Base-by-base conservation (phyloP, 2,329 filamentous ascomycete genomes). In the Beauveria varroae region DNA sequence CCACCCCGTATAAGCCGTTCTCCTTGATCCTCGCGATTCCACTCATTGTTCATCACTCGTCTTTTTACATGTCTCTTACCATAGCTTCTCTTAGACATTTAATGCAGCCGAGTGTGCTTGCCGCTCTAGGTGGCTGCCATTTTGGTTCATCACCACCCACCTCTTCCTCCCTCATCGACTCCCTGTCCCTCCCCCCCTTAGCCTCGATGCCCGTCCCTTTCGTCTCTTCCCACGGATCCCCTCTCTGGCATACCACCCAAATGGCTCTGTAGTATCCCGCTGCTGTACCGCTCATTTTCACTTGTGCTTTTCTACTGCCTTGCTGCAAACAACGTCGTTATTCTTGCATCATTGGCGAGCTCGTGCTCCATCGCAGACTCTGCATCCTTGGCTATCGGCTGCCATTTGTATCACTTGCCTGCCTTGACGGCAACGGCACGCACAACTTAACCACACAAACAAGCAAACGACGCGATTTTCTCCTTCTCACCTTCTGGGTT, bases 61-160 rank as follows among this genome's bases (percentile, higher is more conserved):
- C 37, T 43, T 40, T 30, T 37, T 43, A 43, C 24, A 26, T 50
- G 30, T 57, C 55, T 57, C 44, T 22, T 18, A 41, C 41, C 55
- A 30, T 28, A n/a, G 28, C 8, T 26, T 10, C 18, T 37, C 18
- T n/a, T 40, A 51, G 34, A 12, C 34, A 18, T 37, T 37, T 12
- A 37, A 37, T 37, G 14, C 34, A 37, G 34, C 16, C 12, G 14
- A 37, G 34, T 50, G 55, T 57, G 20, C 30, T 34, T 40, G 44
- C 55, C 57, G 51, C n/a, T 41, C 37, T 14, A n/a, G 34, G 20
- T 46, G 46, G 30, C 55, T 57, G 30, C 55, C 47, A 12, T 18
- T 59, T 59, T 59, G 24, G 24, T 34, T 14, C 57, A 52, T 59
- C 57, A 59, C 47, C 57, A 52, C 57, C 47, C 18, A 24, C 47